Evolutionary conservation across 1,284 basidiomycete genomes (phyloP), one percentile per base, ranked within the genome.

Genomic region (Malassezia brasiliensis): DNA sequence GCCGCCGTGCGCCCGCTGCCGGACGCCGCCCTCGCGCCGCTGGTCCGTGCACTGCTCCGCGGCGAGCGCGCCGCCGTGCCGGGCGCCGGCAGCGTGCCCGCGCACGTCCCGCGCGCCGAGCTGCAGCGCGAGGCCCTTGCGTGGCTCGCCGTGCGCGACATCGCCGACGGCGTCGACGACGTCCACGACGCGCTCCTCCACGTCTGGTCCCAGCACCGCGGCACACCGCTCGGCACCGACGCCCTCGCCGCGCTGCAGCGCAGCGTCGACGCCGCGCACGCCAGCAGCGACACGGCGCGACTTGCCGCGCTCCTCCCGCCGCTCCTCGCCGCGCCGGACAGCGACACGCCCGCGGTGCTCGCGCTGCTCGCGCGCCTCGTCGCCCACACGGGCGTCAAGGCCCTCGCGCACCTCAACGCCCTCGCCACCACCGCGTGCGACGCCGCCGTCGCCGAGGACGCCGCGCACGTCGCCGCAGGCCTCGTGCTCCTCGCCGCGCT

Each of bases 321-420:
- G 9, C 46, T 72, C 10, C 35, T 66, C 46, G 52, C 20, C 11
- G 42, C 52, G 5, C 38, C 48, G 0, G 50, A 62, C 31, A 50
- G 50, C 0, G 38, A 40, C 14, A 3, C 38, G 14, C 46, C 57
- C 19, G 34, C 22, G 4, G 48, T 50, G 20, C 48, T 69, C 39
- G 58, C 57, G n/a, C 58, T 65, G 41, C 52, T 64, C 11, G 52
- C 60, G 15, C 42, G 51, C 11, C 58, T 72, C n/a, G 50, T 66
- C n/a, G 47, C 53, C 40, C 59, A 59, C 34, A 56, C 72, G 10
- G 70, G 70, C 11, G 66, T 68, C 3, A 65, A 70, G 31, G 55
- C 71, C n/a, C 66, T 74, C 34, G 66, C 72, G 17, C 68, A 73
- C 40, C 61, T 74, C 17, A 53, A 61, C 7, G 48, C 50, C 6